Conservation (phyloP, 345 rosid species). For the Moricandia arvensis region DNA sequence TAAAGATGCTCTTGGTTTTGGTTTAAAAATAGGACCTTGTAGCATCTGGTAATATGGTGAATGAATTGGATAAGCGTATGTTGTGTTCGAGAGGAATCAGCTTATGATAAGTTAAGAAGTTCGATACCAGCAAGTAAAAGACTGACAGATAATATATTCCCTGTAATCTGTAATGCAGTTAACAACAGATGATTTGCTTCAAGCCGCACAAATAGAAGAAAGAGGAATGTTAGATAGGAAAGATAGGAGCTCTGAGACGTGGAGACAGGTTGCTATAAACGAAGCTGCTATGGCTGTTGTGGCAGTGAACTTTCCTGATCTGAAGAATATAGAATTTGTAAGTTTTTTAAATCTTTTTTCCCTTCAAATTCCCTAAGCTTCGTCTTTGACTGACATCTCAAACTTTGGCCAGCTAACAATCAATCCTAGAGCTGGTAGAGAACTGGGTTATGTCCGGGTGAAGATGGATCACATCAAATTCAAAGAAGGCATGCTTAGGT, state of each 20-base stretch:
- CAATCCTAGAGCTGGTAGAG: conserved; percentile 93
- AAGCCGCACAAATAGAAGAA: conserved; percentile 97
- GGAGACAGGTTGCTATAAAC: conserved; percentile 89
- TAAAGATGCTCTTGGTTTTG: no score
- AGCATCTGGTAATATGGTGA: no score
- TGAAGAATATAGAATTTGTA: conserved; percentile 84
- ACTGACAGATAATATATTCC: background rate
- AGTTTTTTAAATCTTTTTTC: conserved; percentile 34
- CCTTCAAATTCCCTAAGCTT: conserved; percentile 2
- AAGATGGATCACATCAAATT: conserved; percentile 86
- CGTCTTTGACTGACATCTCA: background rate
- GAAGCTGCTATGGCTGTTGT: conserved; percentile 96
- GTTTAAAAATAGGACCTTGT: no score
- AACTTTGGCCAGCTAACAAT: conserved; percentile 65
- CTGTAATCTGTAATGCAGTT: conserved; percentile 53
- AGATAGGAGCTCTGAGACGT: conserved; percentile 71
- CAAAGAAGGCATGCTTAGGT: conserved; percentile 81
- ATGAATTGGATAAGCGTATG: no score
- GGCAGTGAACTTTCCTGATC: conserved; percentile 91
- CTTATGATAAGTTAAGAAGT: background rate
- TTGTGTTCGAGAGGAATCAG: background rate
- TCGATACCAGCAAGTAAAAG: conserved; percentile 3
- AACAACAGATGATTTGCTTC: conserved; percentile 89
- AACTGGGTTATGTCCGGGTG: conserved; percentile 81
- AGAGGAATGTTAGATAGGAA: conserved; percentile 88